Percentiles rank a stretch among this genome's conserved stretches.
These are phyloP conservation scores for Lipomyces orientalis DNA, from an alignment of 805 yeast genomes.

Conservation along the genomic window DNA sequence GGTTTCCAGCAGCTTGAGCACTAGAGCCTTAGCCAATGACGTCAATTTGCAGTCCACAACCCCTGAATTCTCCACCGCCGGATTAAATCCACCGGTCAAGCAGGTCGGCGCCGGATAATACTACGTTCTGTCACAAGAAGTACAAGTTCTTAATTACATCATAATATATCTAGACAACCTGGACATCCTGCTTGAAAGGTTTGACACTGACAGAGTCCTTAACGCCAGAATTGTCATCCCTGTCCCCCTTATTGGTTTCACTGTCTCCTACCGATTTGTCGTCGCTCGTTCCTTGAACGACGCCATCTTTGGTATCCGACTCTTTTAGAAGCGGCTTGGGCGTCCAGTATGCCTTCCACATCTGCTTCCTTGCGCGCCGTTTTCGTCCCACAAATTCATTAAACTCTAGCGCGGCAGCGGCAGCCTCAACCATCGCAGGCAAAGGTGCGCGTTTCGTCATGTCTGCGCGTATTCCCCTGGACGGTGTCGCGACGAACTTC, in stretches of 20 bases:
- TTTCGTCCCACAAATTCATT: constrained; percentile 41
- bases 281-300: neutral
- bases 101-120: too few species aligned
- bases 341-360: constrained; percentile 48
- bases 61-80: too few species aligned
- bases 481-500: constrained; percentile 27
- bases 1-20: too few species aligned
- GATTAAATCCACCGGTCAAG: too few species aligned
- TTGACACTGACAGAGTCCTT: neutral
- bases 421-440: constrained; percentile 37
- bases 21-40: too few species aligned
- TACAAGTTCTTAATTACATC: neutral
- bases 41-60: too few species aligned
- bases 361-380: constrained; percentile 42
- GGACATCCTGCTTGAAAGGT: neutral
- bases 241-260: neutral
- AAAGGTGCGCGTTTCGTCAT: constrained; percentile 21
- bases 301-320: neutral
- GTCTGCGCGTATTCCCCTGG: constrained; percentile 21
- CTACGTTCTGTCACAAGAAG: too few species aligned
- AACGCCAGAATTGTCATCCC: neutral
- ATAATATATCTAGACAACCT: neutral
- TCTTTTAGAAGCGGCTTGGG: neutral
- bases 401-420: constrained; percentile 40
- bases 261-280: neutral